A percentile compares a stretch with the other conserved stretches of the same genome.
phyloP scores from a whole-genome alignment of 2,329 filamentous ascomycete species.

The Fusarium gaditjirri region DNA sequence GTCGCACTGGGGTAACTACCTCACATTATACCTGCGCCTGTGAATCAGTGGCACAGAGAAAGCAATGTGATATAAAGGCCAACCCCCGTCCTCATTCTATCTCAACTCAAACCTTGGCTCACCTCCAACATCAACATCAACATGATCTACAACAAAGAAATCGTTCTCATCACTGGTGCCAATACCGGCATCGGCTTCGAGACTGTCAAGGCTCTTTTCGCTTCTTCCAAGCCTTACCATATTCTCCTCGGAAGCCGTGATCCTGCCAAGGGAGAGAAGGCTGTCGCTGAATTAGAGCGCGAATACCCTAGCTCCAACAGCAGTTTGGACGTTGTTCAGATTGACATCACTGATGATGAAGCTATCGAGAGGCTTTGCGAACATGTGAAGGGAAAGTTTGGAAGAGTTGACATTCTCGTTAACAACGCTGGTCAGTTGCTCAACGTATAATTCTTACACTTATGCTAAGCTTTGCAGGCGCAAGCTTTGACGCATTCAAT shows the following conservation, averaged over 20 bases:
- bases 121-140: not conserved
- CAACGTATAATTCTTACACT: too few species aligned
- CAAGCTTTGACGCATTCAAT: conserved; percentile 53
- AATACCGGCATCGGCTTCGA: conserved; percentile 71
- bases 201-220: conserved; percentile 63
- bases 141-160: conserved; percentile 45
- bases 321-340: conserved; percentile 57
- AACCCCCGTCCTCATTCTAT: not conserved
- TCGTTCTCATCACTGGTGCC: conserved; percentile 69
- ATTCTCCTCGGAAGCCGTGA: conserved; percentile 66
- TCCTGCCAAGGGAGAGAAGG: conserved; percentile 60
- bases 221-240: conserved; percentile 60
- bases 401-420: conserved; percentile 62
- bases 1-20: not conserved
- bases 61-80: conserved; percentile 1
- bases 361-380: conserved; percentile 61
- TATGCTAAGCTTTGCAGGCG: conserved; percentile 46
- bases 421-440: conserved; percentile 64
- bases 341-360: conserved; percentile 64
- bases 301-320: conserved; percentile 55
- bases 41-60: conserved; percentile 3
- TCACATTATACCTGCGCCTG: not conserved
- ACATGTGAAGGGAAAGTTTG: conserved; percentile 54
- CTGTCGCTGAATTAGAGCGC: conserved; percentile 53
- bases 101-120: not conserved